Evolutionary conservation across 2,329 filamentous ascomycete species (phyloP).

Genomic region (Cladosporium sp.): DNA sequence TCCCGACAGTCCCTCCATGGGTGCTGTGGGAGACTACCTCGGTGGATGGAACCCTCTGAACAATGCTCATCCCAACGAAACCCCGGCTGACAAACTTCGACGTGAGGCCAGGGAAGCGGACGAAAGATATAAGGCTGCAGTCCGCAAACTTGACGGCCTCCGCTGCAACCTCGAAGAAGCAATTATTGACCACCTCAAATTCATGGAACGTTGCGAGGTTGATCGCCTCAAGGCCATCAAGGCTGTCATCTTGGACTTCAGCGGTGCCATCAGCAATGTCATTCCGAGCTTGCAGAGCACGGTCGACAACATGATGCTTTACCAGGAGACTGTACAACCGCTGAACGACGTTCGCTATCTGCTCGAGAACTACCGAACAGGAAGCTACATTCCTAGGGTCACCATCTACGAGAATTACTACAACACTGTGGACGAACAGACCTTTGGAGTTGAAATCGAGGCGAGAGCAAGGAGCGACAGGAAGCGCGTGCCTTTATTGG

Average conservation of each 20-base stretch:
- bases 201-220: slow-evolving; percentile 95
- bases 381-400: slow-evolving; percentile 85
- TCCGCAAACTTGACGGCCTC: slow-evolving; percentile 83
- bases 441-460: slow-evolving; percentile 97
- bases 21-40: slow-evolving; percentile 79
- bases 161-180: slow-evolving; percentile 94
- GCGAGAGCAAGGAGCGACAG: slow-evolving; percentile 88
- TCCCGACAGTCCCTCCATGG: slow-evolving; percentile 76
- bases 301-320: slow-evolving; percentile 98
- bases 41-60: slow-evolving; percentile 91
- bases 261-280: slow-evolving; percentile 94
- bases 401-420: slow-evolving; percentile 98
- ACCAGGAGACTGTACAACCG: slow-evolving; percentile 98
- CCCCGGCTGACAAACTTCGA: slow-evolving; percentile 78
- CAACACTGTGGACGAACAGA: slow-evolving; percentile 96
- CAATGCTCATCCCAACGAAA: slow-evolving; percentile 89
- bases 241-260: slow-evolving; percentile 96
- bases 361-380: slow-evolving; percentile 94
- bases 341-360: slow-evolving; percentile 86
- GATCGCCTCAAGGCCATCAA: slow-evolving; percentile 98
- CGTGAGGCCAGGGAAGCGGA: slow-evolving; percentile 88
- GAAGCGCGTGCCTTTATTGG: slow-evolving; percentile 88
- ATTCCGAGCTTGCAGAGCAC: slow-evolving; percentile 94
- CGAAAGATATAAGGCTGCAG: slow-evolving; percentile 85
- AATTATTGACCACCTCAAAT: slow-evolving; percentile 88